A percentile compares a stretch with the other conserved stretches of the same genome.
Evolutionary conservation across 2,329 filamentous ascomycete genomes (phyloP).

Genomic region (Fusarium foetens): DNA sequence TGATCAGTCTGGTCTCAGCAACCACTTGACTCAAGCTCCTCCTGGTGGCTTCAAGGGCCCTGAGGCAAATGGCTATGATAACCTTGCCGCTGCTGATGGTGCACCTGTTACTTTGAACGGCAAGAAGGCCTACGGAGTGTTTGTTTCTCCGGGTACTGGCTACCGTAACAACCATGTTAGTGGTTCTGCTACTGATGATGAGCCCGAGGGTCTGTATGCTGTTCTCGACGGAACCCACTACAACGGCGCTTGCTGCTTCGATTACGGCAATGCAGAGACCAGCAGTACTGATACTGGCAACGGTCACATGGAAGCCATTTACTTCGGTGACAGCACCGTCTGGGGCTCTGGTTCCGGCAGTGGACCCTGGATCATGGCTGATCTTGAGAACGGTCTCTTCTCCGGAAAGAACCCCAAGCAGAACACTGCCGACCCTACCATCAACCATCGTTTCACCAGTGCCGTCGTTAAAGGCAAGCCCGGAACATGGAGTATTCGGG

Average conservation of each 20-base stretch:
- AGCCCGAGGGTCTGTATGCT: slow-evolving; percentile 17
- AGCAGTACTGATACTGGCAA: slow-evolving; percentile 64
- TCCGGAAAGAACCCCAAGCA: slow-evolving; percentile 54
- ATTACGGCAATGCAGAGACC: slow-evolving; percentile 51
- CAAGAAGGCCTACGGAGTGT: slow-evolving; percentile 27
- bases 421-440: slow-evolving; percentile 9
- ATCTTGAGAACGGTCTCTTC: slow-evolving; percentile 74
- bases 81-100: slow-evolving; percentile 20
- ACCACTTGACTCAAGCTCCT: slow-evolving; percentile 69
- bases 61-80: slow-evolving; percentile 18
- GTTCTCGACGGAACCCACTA: slow-evolving; percentile 31
- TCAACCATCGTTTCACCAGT: slow-evolving; percentile 9
- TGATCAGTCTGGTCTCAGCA: slow-evolving; percentile 70
- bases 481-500: slow-evolving; percentile 17
- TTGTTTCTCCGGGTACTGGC: slow-evolving; percentile 20
- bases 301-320: slow-evolving; percentile 76
- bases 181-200: slow-evolving; percentile 20
- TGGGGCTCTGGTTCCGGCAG: slow-evolving; percentile 68
- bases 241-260: slow-evolving; percentile 23
- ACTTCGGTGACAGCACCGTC: slow-evolving; percentile 65
- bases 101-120: slow-evolving; percentile 25
- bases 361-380: slow-evolving; percentile 76
- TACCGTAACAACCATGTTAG: slow-evolving; percentile 18
- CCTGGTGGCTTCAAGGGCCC: slow-evolving; percentile 59
- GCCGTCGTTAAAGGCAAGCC: slow-evolving; percentile 11